Evolutionary conservation across 805 yeast species (phyloP).

Genomic region (Candida ponderosae): DNA sequence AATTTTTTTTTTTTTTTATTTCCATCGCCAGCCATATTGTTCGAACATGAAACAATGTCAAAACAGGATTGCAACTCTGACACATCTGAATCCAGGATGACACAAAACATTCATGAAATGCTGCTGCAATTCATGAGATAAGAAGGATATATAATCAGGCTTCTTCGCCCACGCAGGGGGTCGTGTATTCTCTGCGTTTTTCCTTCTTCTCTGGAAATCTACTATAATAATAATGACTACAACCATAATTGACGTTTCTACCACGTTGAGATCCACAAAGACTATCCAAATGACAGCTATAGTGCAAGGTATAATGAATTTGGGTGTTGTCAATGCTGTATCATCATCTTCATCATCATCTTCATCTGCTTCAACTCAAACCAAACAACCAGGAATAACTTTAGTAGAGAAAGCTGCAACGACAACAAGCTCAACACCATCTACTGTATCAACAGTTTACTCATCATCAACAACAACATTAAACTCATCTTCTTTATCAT

Average conservation of each 20-base stretch:
- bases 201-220: neutral
- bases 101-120: too few relatives aligned
- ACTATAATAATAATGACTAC: constrained; percentile 1
- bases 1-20: too few relatives aligned
- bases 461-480: neutral
- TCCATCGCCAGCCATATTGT: too few relatives aligned
- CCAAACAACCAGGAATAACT: constrained; percentile 1
- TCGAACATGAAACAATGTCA: neutral
- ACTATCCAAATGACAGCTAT: constrained; percentile 2
- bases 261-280: constrained; percentile 2
- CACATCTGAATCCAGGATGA: too few relatives aligned
- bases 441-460: constrained; percentile 1
- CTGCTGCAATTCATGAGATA: too few relatives aligned
- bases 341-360: neutral
- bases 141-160: too few relatives aligned
- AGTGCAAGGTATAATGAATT: constrained; percentile 6
- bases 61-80: too few relatives aligned
- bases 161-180: too few relatives aligned
- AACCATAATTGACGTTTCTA: constrained; percentile 1
- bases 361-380: neutral
- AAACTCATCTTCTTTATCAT: neutral
- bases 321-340: neutral
- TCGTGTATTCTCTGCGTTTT: too few relatives aligned
- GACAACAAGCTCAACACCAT: neutral
- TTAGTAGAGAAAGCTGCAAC: neutral